Conservation (phyloP, 306 rosid genomes). For the Ormosia emarginata region DNA sequence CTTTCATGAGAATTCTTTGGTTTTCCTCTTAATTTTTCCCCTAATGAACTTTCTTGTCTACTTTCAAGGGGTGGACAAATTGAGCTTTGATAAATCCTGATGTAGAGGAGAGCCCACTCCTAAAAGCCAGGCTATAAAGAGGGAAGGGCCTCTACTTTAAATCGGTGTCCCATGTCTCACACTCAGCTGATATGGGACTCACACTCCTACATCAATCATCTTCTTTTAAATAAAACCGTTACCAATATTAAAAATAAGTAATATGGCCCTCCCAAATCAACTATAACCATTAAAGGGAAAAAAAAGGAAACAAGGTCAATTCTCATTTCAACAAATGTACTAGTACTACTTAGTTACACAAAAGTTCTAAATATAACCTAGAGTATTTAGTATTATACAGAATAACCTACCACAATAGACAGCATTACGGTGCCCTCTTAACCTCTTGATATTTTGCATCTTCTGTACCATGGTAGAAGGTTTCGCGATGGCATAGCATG, state of each 20-base stretch:
- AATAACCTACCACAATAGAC: conserved; percentile 91
- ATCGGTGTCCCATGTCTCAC: background rate
- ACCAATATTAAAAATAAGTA: background rate
- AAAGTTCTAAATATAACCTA: conserved; percentile 14
- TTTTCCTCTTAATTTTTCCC: background rate
- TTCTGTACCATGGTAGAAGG: conserved; percentile 93
- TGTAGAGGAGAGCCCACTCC: background rate
- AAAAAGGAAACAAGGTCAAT: background rate
- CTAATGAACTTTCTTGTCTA: background rate
- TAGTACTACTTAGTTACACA: conserved; percentile 17
- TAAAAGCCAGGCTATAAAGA: background rate
- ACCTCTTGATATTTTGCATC: conserved; percentile 85
- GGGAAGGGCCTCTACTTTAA: background rate
- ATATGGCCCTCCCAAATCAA: background rate
- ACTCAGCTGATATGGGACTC: background rate
- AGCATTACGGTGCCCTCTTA: conserved; percentile 96
- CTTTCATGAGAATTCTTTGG: background rate
- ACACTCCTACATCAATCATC: background rate
- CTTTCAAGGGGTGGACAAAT: background rate
- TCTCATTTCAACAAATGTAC: background rate
- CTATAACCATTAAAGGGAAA: background rate
- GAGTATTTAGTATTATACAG: background rate
- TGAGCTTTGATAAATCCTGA: background rate
- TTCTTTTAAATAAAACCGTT: background rate
- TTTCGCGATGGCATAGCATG: conserved; percentile 94